Evolutionary conservation across 164 flowering plant genomes (phyloP).

Genomic region (Berberis thunbergii): DNA sequence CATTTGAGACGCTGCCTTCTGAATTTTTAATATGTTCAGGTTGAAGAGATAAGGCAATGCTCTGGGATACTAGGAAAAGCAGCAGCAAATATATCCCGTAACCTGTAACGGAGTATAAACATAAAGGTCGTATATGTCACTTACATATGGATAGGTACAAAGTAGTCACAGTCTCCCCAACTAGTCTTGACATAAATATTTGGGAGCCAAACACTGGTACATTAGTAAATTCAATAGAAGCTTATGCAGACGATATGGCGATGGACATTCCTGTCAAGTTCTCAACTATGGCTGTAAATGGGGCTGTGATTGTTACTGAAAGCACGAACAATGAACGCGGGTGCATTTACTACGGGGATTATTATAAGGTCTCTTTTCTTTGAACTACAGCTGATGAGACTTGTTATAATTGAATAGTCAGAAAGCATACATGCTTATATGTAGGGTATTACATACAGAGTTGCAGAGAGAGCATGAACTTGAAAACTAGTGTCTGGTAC

Average conservation of each 20-base stretch:
- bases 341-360: constrained; percentile 32
- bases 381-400: constrained; percentile 12
- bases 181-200: constrained; percentile 27
- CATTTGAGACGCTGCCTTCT: constrained; percentile 46
- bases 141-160: constrained; percentile 58
- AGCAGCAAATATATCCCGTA: constrained; percentile 16
- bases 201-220: constrained; percentile 50
- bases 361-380: constrained; percentile 24
- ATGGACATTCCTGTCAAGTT: constrained; percentile 19
- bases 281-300: constrained; percentile 53
- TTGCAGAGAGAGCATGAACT: too few species aligned
- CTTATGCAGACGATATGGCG: constrained; percentile 8
- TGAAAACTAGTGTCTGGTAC: too few species aligned
- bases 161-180: constrained; percentile 45
- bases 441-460: too few species aligned
- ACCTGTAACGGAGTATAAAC: constrained; percentile 47
- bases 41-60: constrained; percentile 38
- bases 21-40: constrained; percentile 53
- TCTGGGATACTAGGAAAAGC: constrained; percentile 60
- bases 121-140: constrained; percentile 35
- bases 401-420: too few species aligned
- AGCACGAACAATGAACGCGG: constrained; percentile 14
- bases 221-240: constrained; percentile 30
- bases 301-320: constrained; percentile 41
- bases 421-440: too few species aligned